Evolutionary conservation across 208 protist species (phyloP), one percentile per base, ranked within the genome.

Genomic region (Acanthamoeba quina): DNA sequence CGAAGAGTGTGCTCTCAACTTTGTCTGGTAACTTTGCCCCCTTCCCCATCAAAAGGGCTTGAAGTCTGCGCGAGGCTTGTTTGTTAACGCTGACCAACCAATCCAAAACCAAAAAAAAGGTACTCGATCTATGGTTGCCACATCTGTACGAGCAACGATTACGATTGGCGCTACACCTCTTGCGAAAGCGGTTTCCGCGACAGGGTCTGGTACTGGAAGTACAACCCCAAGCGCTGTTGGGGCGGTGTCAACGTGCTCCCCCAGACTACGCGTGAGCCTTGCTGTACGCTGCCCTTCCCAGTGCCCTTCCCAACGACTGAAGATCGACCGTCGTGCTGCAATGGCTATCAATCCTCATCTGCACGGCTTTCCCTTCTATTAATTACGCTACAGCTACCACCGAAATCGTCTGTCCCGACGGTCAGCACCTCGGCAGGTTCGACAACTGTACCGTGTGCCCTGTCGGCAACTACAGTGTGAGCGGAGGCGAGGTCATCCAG

Each of bases 61-160:
- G 6, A 37, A 70, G 9, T 31, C 9, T 1, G 31, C 21, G 6
- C 64, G 24, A 26, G 24, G 64, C 49, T 54, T 5, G 17, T 7
- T 56, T 21, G 3, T 7, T 56, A 56, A 56, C 52, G 11, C 15
- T 19, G 3, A 56, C 52, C 17, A 19, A 56, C 34, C 34, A 37
- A 37, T 37, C 34, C 34, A 37, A 37, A 37, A 37, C 34, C 34
- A n/a, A 1, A 4, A 56, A 56, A 72, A 72, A 88, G 78, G 78
- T 64, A 91, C 24, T 91, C 85, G n/a, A 5, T 93, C 10, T 93
- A 93, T n/a, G 90, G 90, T 41, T 93, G 90, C 37, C 90, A 93
- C 56, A 68, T 93, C 72, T 93, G 90, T 41, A 68, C 90, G 49
- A 49, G 1, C 15, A 93, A 93, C 54, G 90, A 93, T 44, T 93